Conservation (phyloP, 202 grass and related monocot genomes). For the Brachypodium distachyon region DNA sequence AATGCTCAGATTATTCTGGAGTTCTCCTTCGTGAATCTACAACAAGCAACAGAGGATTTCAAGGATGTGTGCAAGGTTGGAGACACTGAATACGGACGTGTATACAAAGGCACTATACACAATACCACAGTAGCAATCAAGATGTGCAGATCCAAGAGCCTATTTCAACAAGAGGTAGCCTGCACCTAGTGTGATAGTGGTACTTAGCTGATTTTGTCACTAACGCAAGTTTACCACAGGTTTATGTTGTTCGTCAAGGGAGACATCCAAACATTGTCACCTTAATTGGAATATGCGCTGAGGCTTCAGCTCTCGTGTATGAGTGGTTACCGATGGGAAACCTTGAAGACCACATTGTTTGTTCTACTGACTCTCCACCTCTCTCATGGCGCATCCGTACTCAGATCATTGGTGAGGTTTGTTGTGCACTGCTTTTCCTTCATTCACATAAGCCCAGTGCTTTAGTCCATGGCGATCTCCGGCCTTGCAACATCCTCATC, state of each 20-base stretch:
- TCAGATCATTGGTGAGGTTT: constrained; percentile 27
- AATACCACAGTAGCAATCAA: constrained; percentile 26
- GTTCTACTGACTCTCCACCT: neutral
- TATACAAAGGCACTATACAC: constrained; percentile 27
- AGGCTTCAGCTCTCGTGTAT: constrained; percentile 11
- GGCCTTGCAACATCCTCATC: constrained; percentile 39
- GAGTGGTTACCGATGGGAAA: constrained; percentile 16
- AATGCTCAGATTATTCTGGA: neutral
- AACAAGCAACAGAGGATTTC: constrained; percentile 33
- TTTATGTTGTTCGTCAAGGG: constrained; percentile 14
- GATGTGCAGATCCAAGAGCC: neutral
- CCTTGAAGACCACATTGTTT: constrained; percentile 13
- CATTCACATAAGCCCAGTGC: constrained; percentile 23
- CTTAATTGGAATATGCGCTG: constrained; percentile 21
- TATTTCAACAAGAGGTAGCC: constrained; percentile 34
- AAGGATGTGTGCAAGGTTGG: neutral
- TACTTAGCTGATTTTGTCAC: neutral
- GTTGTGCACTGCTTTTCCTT: constrained; percentile 19
- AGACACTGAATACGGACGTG: constrained; percentile 15
- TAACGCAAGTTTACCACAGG: constrained; percentile 9
- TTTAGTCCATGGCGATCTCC: constrained; percentile 33
- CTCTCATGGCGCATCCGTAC: constrained; percentile 18
- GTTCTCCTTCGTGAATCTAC: constrained; percentile 11
- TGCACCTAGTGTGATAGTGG: neutral
- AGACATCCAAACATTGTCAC: constrained; percentile 25